Evolutionary conservation across 192 early-diverging fungal species (phyloP).

Genomic region (Coemansia sp.): DNA sequence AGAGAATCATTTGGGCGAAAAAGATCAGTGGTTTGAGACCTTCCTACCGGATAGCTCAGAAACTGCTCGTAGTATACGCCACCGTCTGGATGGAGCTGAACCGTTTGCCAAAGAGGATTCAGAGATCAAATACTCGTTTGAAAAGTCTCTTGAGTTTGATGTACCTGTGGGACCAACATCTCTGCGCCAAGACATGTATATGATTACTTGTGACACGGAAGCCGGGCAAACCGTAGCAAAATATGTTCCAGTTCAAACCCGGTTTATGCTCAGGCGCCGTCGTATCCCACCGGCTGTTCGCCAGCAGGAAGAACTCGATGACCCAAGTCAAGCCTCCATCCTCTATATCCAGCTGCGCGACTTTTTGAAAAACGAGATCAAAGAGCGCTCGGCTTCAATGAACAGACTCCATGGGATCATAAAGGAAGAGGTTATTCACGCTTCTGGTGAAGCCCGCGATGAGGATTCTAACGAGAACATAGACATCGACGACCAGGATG

Average conservation of each 20-base stretch:
- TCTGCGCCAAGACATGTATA: slow-evolving; percentile 32
- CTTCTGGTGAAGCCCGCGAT: background rate
- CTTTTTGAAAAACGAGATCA: slow-evolving; percentile 36
- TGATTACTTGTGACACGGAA: slow-evolving; percentile 18
- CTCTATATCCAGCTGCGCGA: slow-evolving; percentile 42
- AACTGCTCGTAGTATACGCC: slow-evolving; percentile 14
- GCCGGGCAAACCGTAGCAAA: slow-evolving; percentile 7
- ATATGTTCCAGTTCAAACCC: slow-evolving; percentile 36
- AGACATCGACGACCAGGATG: slow-evolving; percentile 30
- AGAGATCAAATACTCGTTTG: slow-evolving; percentile 34
- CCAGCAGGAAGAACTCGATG: slow-evolving; percentile 19
- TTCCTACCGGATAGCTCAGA: slow-evolving; percentile 36
- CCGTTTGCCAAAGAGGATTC: slow-evolving; percentile 8
- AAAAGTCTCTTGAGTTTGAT: slow-evolving; percentile 39
- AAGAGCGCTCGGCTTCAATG: slow-evolving; percentile 20
- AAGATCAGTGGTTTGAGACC: slow-evolving; percentile 44
- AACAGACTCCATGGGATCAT: slow-evolving; percentile 24
- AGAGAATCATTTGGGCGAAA: slow-evolving; percentile 34
- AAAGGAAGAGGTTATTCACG: slow-evolving; percentile 29
- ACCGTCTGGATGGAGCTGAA: slow-evolving; percentile 4
- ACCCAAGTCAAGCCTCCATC: slow-evolving; percentile 22
- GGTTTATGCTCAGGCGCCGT: slow-evolving; percentile 38
- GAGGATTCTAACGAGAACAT: slow-evolving; percentile 28
- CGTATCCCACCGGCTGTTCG: slow-evolving; percentile 11
- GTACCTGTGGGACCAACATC: slow-evolving; percentile 19